phyloP scores from a whole-genome alignment of 2,329 filamentous ascomycete species.

The Fusarium chlamydosporum region DNA sequence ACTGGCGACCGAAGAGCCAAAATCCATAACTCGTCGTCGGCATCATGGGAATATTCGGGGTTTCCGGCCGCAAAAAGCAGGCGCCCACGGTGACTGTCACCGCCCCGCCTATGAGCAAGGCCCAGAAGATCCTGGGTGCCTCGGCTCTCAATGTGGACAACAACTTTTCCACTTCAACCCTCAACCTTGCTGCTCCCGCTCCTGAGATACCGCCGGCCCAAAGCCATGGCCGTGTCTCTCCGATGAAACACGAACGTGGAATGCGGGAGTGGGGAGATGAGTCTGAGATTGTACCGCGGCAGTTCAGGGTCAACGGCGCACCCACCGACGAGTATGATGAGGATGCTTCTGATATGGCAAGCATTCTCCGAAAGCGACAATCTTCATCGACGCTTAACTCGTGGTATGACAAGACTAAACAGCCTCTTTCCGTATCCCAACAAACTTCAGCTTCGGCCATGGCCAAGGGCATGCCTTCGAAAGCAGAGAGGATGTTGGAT shows the following conservation, averaged over 20 bases:
- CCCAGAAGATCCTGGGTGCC: conserved; percentile 50
- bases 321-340: conserved; percentile 47
- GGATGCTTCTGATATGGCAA: conserved; percentile 60
- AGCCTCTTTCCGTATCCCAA: conserved; percentile 70
- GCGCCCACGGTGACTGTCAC: conserved; percentile 49
- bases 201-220: conserved; percentile 30
- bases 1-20: conserved; percentile 30
- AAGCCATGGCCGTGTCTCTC: conserved; percentile 29
- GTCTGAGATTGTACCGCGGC: conserved; percentile 48
- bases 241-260: conserved; percentile 29
- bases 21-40: conserved; percentile 13
- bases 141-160: conserved; percentile 48
- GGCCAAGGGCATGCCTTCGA: conserved; percentile 67
- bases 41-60: conserved; percentile 52
- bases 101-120: conserved; percentile 49
- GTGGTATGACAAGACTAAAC: conserved; percentile 70
- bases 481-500: conserved; percentile 63
- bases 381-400: conserved; percentile 70
- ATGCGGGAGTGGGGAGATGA: conserved; percentile 49
- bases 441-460: conserved; percentile 72
- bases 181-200: conserved; percentile 37
- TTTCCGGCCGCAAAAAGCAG: conserved; percentile 51
- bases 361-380: conserved; percentile 61
- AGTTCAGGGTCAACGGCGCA: conserved; percentile 37
- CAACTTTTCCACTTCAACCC: conserved; percentile 44